Conservation (phyloP, 1,139 yeast genomes). For the Blastobotrys elegans region DNA sequence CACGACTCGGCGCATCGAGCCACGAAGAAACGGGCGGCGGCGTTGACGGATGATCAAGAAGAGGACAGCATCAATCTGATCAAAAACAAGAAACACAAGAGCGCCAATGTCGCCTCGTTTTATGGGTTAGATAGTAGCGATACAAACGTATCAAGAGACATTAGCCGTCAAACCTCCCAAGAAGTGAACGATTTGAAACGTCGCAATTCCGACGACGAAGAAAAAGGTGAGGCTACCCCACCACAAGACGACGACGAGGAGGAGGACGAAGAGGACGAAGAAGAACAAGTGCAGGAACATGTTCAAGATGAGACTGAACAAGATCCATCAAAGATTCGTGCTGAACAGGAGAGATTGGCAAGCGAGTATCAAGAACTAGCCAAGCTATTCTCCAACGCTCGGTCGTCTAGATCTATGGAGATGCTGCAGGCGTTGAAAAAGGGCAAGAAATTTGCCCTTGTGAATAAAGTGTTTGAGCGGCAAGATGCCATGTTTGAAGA, state of each 20-base stretch:
- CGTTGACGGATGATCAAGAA: not conserved
- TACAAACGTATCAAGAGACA: not conserved
- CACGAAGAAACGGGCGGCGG: not conserved
- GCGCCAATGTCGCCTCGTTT: not conserved
- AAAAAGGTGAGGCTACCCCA: too few species aligned
- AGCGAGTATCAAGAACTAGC: conserved; percentile 29
- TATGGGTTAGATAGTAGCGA: conserved; percentile 1
- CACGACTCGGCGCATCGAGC: too few species aligned
- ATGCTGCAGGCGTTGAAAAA: conserved; percentile 27
- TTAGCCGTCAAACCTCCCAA: conserved; percentile 1
- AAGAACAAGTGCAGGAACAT: not conserved
- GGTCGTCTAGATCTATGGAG: conserved; percentile 27
- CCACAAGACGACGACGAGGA: too few species aligned
- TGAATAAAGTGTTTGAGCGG: conserved; percentile 22
- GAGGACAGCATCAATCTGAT: conserved; percentile 1
- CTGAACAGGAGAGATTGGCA: conserved; percentile 29
- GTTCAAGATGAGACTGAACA: not conserved
- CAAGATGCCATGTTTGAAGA: conserved; percentile 24
- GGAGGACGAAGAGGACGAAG: not conserved
- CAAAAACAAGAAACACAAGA: not conserved
- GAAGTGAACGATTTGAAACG: not conserved
- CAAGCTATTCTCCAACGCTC: conserved; percentile 26
- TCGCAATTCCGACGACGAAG: not conserved
- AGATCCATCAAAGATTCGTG: conserved; percentile 15
- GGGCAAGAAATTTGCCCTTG: conserved; percentile 22